Conservation (phyloP, 2,329 filamentous ascomycete species). For the Beauveria sp. region DNA sequence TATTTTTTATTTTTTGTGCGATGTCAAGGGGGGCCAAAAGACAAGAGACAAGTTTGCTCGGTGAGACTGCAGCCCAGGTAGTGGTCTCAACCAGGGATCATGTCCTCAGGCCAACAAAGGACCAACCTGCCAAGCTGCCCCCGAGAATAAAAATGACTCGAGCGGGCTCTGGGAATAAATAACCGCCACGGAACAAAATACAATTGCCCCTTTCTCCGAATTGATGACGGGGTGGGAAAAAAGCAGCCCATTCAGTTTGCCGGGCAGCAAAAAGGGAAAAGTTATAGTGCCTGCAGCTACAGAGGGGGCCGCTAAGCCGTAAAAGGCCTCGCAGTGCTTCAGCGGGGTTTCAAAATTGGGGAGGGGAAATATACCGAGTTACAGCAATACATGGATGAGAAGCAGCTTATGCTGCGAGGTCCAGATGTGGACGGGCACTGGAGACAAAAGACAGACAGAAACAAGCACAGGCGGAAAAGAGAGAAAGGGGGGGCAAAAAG, state of each 20-base stretch:
- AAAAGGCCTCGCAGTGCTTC: not conserved
- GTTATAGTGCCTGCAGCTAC: slow-evolving; percentile 11
- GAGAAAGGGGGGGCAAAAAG: no score
- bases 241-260: not conserved
- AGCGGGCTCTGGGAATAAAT: no score
- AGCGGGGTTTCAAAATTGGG: not conserved
- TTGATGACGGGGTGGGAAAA: not conserved
- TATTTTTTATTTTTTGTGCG: no score
- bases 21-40: no score
- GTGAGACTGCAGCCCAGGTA: not conserved
- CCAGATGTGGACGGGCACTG: not conserved
- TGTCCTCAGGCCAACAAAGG: not conserved
- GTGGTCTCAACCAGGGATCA: not conserved
- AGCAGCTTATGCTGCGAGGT: not conserved
- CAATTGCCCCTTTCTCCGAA: not conserved
- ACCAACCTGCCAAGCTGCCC: no score
- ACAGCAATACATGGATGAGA: not conserved
- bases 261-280: not conserved
- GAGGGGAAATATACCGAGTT: not conserved
- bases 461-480: not conserved
- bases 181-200: no score
- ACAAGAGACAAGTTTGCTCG: not conserved
- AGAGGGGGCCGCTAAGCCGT: not conserved
- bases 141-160: no score
- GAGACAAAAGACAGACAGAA: no score